Evolutionary conservation across 2,329 filamentous ascomycete genomes (phyloP), one percentile per base, ranked within the genome.

Genomic region (Meredithiella fracta): DNA sequence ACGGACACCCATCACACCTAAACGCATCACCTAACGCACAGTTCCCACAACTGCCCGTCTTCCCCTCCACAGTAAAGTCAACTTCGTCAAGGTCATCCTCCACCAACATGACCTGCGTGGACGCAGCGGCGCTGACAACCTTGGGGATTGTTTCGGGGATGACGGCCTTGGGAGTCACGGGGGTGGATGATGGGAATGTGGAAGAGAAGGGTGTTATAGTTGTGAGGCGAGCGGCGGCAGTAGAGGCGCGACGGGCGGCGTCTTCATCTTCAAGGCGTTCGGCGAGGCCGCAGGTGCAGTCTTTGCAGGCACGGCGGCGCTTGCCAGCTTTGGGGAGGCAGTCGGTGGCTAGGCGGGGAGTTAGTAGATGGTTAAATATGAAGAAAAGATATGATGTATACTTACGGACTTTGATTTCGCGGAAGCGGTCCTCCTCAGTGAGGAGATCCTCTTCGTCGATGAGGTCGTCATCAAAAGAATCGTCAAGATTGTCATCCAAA

Each of bases 1-100:
- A 95, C 1, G 90, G 90, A 64, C 76, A 79, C 25, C 74, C 80
- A 52, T 80, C 80, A 66, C 84, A 87, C 42, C 84, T 74, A 71
- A 89, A 89, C 2, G 92, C 91, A 68, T 97, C 91, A 53, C 92
- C 92, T 15, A 98, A 75, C 26, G 89, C 85, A 69, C 92, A 97
- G 70, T 91, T 96, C 26, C 88, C 88, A 68, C 92, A 98, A 17
- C 86, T 94, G 55, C 92, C 91, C 4, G 91, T 86, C 73, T 96
- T 97, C 63, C 92, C 92, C 69, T 94, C 78, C n/a, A 97, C 87
- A 0, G 92, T 98, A 66, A 98, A 97, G 69, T 98, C 92, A 7
- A 97, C 77, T 68, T 97, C 91, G 53, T 79, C 82, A 51, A 98
- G 72, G 66, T 98, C 92, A 63, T 87, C 82, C 0, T 79, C 72